These are phyloP conservation scores for Russula ochroleuca DNA, from an alignment of 768 basidiomycete genomes.

Conservation along the genomic window DNA sequence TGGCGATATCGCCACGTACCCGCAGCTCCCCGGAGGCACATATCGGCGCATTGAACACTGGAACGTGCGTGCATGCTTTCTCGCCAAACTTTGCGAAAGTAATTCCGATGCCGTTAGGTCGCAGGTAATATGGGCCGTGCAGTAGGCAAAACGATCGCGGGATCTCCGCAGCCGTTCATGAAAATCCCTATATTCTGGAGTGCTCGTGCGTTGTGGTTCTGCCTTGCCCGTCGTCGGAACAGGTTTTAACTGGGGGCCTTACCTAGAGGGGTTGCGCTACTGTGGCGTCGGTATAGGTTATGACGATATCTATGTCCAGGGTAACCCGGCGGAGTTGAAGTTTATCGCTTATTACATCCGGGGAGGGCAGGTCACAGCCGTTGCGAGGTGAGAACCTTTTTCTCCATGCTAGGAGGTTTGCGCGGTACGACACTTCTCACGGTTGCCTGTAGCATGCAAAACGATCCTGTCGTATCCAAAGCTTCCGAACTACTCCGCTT, in stretches of 20 bases:
- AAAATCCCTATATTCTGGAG: constrained; percentile 91
- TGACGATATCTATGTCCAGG: constrained; percentile 77
- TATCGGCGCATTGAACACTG: constrained; percentile 79
- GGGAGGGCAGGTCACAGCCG: constrained; percentile 58
- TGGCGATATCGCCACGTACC: constrained; percentile 81
- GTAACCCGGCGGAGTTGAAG: constrained; percentile 74
- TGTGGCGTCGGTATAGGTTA: constrained; percentile 66
- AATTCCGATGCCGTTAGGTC: constrained; percentile 43
- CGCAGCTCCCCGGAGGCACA: constrained; percentile 51
- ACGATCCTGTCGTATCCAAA: constrained; percentile 75
- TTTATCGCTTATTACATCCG: constrained; percentile 80
- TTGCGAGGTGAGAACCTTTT: constrained; percentile 47
- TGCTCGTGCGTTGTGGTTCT: constrained; percentile 51
- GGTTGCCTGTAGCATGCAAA: constrained; percentile 56
- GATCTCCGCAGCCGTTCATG: constrained; percentile 51
- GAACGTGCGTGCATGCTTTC: constrained; percentile 52
- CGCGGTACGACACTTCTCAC: not conserved
- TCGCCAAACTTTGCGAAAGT: not conserved
- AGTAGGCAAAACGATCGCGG: constrained; percentile 71
- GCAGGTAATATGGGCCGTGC: constrained; percentile 83
- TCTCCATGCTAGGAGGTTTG: not conserved
- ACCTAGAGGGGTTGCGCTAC: constrained; percentile 77
- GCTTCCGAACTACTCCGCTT: constrained; percentile 74
- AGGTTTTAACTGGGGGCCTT: not conserved
- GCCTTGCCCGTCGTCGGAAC: not conserved